Evolutionary conservation across 2,329 filamentous ascomycete species (phyloP).

Genomic region (Fusarium nisikadoi): DNA sequence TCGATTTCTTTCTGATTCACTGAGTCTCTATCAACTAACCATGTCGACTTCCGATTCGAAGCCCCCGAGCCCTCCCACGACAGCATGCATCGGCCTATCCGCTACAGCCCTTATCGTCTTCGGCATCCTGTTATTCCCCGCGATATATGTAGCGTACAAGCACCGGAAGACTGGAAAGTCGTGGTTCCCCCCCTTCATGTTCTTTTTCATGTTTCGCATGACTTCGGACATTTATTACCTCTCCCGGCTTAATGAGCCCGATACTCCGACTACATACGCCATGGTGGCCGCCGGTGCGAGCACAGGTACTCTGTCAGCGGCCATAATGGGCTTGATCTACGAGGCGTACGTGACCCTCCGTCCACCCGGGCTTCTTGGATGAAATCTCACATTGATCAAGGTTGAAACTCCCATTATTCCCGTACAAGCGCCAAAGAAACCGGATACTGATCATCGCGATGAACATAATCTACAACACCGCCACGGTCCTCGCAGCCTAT

Average conservation of each 20-base stretch:
- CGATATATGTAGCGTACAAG: neutral
- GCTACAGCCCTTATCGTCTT: neutral
- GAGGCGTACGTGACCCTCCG: neutral
- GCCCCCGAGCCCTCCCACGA: neutral
- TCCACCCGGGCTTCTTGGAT: neutral
- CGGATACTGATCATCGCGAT: neutral
- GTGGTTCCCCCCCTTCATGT: accelerated
- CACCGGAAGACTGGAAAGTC: neutral
- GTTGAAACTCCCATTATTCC: neutral
- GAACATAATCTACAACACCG: neutral
- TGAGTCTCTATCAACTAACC: neutral
- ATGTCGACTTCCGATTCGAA: neutral
- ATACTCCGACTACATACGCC: neutral
- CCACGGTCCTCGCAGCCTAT: neutral
- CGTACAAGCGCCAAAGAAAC: neutral
- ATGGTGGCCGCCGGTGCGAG: neutral
- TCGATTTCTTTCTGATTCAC: neutral
- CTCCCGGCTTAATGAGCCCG: neutral
- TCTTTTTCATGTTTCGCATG: neutral
- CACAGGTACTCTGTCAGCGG: neutral
- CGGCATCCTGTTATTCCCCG: neutral
- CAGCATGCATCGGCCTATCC: neutral
- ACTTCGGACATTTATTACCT: neutral
- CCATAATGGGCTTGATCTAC: neutral
- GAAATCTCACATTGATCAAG: neutral